These are phyloP conservation scores for Beauveria varroae DNA, from an alignment of 2,329 filamentous ascomycete species.

Conservation along the genomic window DNA sequence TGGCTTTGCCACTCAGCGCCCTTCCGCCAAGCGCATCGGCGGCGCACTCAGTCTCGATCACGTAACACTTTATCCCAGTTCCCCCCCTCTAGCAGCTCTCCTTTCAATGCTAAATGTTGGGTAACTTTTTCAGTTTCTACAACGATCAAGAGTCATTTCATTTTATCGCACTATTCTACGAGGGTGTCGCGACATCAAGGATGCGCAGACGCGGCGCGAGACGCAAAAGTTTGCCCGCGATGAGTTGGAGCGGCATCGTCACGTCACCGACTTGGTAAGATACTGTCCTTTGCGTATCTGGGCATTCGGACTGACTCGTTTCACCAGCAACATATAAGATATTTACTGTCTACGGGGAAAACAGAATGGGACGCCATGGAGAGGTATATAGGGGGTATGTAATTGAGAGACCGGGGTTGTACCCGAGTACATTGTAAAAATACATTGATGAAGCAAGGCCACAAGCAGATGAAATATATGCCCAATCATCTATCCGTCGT, in stretches of 20 bases:
- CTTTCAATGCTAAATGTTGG: not conserved
- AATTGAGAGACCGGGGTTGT: conserved; percentile 14
- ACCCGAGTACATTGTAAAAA: conserved; percentile 4
- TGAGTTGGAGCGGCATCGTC: conserved; percentile 53
- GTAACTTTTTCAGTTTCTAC: conserved; percentile 40
- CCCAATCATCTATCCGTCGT: not conserved
- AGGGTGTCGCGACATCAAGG: conserved; percentile 43
- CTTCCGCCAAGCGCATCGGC: conserved; percentile 20
- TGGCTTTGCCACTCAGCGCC: conserved; percentile 8
- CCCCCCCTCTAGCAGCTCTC: too few species aligned
- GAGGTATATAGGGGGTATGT: conserved; percentile 33
- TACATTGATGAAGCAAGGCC: not conserved
- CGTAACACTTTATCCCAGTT: conserved; percentile 28
- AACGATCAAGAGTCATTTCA: conserved; percentile 45
- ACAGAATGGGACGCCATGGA: conserved; percentile 59
- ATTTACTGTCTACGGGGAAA: conserved; percentile 57
- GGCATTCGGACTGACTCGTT: not conserved
- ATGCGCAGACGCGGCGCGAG: conserved; percentile 45
- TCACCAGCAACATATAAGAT: conserved; percentile 49
- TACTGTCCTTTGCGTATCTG: not conserved
- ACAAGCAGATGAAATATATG: not conserved
- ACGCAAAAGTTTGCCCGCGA: conserved; percentile 48
- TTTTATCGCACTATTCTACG: conserved; percentile 53
- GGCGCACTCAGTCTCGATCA: conserved; percentile 49
- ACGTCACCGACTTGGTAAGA: conserved; percentile 49